Percentiles rank a stretch among this genome's conserved stretches.
Conservation (phyloP, 1,284 basidiomycete species). For the Cystobasidiaceae sp. region DNA sequence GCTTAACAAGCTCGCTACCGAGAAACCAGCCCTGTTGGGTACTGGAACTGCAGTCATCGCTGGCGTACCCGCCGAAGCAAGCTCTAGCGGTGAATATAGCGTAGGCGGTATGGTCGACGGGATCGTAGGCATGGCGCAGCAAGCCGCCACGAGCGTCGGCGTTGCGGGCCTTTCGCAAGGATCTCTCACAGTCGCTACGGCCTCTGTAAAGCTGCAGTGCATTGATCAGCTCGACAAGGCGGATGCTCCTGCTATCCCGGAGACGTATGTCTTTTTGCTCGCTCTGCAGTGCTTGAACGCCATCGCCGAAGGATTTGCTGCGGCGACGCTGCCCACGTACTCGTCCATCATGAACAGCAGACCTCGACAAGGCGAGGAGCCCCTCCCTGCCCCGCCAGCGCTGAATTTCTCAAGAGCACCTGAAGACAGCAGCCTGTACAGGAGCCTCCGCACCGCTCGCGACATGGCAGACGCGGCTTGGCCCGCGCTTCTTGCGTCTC, state of each 20-base stretch:
- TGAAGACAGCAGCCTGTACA: conserved; percentile 42
- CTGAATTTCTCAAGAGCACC: conserved; percentile 61
- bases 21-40: conserved; percentile 77
- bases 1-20: conserved; percentile 74
- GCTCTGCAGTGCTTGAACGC: conserved; percentile 82
- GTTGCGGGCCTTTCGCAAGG: conserved; percentile 64
- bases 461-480: conserved; percentile 79
- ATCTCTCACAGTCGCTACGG: conserved; percentile 62
- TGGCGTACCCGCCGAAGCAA: conserved; percentile 41
- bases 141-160: conserved; percentile 63
- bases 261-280: conserved; percentile 86
- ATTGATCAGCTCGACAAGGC: conserved; percentile 95
- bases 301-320: conserved; percentile 79
- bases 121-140: conserved; percentile 75
- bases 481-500: conserved; percentile 80
- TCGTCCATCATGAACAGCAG: conserved; percentile 42
- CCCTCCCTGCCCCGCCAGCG: conserved; percentile 63
- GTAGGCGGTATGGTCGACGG: conserved; percentile 61
- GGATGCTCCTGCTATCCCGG: conserved; percentile 84
- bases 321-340: conserved; percentile 65
- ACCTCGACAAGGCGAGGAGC: conserved; percentile 54
- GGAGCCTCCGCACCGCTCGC: conserved; percentile 58
- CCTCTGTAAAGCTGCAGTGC: conserved; percentile 77
- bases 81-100: conserved; percentile 33
- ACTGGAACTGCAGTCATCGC: conserved; percentile 54